Evolutionary conservation across 2,329 filamentous ascomycete genomes (phyloP), one percentile per base, ranked within the genome.

Genomic region (Phaeoacremonium minimum): DNA sequence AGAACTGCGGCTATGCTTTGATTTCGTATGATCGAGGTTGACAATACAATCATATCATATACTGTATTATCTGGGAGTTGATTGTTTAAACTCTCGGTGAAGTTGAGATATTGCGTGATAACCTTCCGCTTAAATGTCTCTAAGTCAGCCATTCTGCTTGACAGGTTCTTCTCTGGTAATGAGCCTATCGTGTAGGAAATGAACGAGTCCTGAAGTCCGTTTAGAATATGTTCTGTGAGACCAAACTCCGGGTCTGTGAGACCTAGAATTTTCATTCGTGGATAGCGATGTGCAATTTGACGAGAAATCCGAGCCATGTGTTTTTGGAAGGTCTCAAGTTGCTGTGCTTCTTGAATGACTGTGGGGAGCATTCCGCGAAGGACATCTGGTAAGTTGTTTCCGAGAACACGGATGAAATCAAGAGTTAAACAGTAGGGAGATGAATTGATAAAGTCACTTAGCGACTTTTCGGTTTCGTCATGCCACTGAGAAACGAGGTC

Each of bases 231-330:
- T 28, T 51, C 46, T 0, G 52, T 51, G 19, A 69, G 42, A 1
- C 48, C 47, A n/a, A 49, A 18, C 3, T 51, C 48, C 1, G 53
- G 43, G 6, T 59, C 57, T 0, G 57, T 55, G 2, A 69, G 39
- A 1, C 57, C 56, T 2, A 70, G 50, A 12, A 65, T 56, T 7
- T 57, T 50, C 62, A 67, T 64, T 4, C 47, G 48, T 0, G 64
- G 55, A 29, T 63, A 62, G 9, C 56, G 55, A 46, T 68, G 64
- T 0, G 49, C 41, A 7, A 68, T 57, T 44, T 69, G 65, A 32
- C 48, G 44, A 7, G 56, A 44, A 9, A 66, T 46, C 2, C 55
- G 50, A 6, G 52, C 44, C 5, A 67, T 18, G 16, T 66, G 60
- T 3, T 39, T 36, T 22, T 59, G 55, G 42, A 65, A 61, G 1